phyloP scores from a whole-genome alignment of 345 rosid genomes.

The Aquilaria yunnanensis region DNA sequence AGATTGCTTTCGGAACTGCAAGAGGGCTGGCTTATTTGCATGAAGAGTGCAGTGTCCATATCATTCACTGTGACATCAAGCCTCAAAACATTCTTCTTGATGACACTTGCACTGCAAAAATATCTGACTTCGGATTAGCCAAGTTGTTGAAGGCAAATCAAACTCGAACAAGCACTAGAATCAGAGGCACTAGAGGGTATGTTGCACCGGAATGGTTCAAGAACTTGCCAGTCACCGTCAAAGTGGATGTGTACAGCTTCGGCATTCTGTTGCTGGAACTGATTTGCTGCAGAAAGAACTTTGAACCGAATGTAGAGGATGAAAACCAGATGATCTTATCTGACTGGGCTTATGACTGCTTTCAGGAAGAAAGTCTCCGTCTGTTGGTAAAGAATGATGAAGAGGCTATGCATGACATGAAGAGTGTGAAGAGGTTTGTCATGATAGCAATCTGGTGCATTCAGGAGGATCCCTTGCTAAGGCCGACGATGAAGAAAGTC shows the following conservation, averaged over 20 bases:
- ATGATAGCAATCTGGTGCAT: constrained; percentile 49
- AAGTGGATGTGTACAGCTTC: constrained; percentile 37
- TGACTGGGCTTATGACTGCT: constrained; percentile 46
- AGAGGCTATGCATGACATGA: constrained; percentile 14
- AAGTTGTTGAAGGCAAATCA: not conserved
- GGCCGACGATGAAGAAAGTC: constrained; percentile 40
- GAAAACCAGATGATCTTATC: constrained; percentile 19
- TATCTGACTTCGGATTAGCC: constrained; percentile 15
- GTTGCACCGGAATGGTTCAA: constrained; percentile 7
- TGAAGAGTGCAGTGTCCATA: constrained; percentile 15
- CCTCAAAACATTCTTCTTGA: constrained; percentile 16
- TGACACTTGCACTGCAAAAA: constrained; percentile 6
- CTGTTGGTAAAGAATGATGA: constrained; percentile 14
- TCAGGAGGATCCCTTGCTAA: constrained; percentile 37
- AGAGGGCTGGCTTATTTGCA: constrained; percentile 18
- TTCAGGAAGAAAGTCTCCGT: constrained; percentile 6
- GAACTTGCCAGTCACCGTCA: constrained; percentile 28
- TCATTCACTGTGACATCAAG: constrained; percentile 21
- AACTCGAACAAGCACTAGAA: not conserved
- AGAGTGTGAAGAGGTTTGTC: constrained; percentile 29
- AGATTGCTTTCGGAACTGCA: constrained; percentile 13
- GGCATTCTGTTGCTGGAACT: constrained; percentile 41
- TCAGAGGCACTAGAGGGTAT: constrained; percentile 1
- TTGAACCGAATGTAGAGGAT: constrained; percentile 7
- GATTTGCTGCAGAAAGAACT: constrained; percentile 26